Conservation (phyloP, 805 yeast species). For the Cyberlindnera mrakii region DNA sequence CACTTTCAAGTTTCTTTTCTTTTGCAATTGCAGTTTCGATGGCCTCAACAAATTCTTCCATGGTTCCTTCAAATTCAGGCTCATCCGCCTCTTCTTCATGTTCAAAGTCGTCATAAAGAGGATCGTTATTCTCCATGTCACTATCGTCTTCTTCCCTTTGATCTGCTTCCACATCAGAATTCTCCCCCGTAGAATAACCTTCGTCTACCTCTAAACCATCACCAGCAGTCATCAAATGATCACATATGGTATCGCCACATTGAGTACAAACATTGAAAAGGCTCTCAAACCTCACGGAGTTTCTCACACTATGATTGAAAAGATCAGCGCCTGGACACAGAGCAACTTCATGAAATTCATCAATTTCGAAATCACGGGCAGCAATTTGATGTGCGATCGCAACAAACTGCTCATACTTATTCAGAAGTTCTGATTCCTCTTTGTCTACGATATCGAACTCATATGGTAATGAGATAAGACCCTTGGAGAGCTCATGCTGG, state of each 20-base stretch:
- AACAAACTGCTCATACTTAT: constrained; percentile 43
- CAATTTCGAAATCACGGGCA: constrained; percentile 78
- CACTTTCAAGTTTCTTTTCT: constrained; percentile 15
- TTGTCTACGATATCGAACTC: constrained; percentile 24
- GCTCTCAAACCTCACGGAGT: constrained; percentile 64
- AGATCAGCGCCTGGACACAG: constrained; percentile 90
- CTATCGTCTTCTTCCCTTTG: constrained; percentile 3
- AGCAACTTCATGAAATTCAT: constrained; percentile 64
- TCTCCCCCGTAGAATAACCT: constrained; percentile 8
- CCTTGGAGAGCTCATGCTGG: constrained; percentile 22
- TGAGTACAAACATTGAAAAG: constrained; percentile 43
- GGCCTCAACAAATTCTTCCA: constrained; percentile 25
- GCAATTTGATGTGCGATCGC: constrained; percentile 56
- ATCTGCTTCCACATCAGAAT: constrained; percentile 9
- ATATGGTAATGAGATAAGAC: constrained; percentile 24
- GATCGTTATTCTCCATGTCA: constrained; percentile 5
- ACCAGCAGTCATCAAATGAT: constrained; percentile 8
- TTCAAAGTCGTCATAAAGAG: constrained; percentile 12
- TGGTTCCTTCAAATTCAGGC: constrained; percentile 21
- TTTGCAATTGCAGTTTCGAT: constrained; percentile 20
- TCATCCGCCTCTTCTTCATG: constrained; percentile 13
- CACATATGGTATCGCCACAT: constrained; percentile 44
- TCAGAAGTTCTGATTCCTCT: constrained; percentile 18
- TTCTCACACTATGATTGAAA: constrained; percentile 65
- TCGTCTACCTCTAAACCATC: constrained; percentile 8